Base-by-base conservation (phyloP, 768 basidiomycete species). In the Solioccasus polychromus region DNA sequence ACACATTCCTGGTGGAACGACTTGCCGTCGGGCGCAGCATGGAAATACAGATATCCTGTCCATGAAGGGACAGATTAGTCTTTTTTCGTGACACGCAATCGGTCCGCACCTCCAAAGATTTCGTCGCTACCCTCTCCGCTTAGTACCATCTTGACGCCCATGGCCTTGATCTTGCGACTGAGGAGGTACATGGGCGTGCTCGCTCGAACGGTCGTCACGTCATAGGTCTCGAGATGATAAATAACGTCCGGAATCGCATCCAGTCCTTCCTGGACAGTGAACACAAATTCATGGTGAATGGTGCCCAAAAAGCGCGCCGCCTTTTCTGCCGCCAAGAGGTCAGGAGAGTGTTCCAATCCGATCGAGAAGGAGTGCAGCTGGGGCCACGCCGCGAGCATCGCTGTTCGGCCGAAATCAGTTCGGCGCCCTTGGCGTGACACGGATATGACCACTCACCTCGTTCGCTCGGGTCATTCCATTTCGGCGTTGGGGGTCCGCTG, bases 91-190 rank as follows among this genome's bases (percentile, higher is more conserved):
- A 25, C 20, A 45, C n/a, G 42, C 26, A 14, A 36, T 25, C 3
- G 59, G 57, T 23, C 29, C 59, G 54, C 62, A 89, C 93, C 94
- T 72, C 95, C 95, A 29, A 97, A 80, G 50, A 98, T 92, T 69
- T 99, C 96, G 58, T 99, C 96, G 51, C 89, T 92, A 30, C 96
- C 96, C 69, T 99, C 96, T 15, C 96, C 96, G 53, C 88, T 91
- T 28, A 98, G 76, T 14, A 99, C 96, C 96, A 99, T 99, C 73
- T 99, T 99, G 42, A 99, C 96, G 47, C 96, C 96, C 90, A 92
- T 97, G 4, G 96, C 95, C 72, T 98, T 99, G 73, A 99, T 94
- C 72, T 99, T 98, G 39, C 96, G 80, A 63, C 88, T 92, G 48
- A 99, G 81, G 23, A 99, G 83, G 69, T 98, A 98, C 96, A 99